Conservation (phyloP, 768 basidiomycete genomes). For the Obba rivulosa region DNA sequence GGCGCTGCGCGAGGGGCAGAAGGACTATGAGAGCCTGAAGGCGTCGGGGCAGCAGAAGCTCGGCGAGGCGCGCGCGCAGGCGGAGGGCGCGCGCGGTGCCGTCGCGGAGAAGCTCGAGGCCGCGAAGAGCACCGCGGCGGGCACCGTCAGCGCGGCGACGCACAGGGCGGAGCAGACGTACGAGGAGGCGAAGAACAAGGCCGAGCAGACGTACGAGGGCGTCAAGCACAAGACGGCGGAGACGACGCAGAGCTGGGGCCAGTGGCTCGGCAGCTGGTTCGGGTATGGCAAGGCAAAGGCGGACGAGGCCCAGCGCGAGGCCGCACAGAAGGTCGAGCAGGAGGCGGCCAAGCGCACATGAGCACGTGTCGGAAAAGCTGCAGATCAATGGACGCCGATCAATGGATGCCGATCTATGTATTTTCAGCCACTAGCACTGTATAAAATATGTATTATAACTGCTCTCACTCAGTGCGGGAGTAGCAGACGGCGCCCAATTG, state of each 20-base stretch:
- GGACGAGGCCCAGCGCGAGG: conserved; percentile 24
- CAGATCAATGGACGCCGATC: too few species aligned
- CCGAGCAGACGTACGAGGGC: conserved; percentile 25
- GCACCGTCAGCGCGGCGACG: conserved; percentile 19
- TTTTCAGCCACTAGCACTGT: too few species aligned
- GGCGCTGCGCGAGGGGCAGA: conserved; percentile 24
- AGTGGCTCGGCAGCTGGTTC: conserved; percentile 32
- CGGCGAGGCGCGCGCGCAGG: conserved; percentile 22
- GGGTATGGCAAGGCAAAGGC: conserved; percentile 33
- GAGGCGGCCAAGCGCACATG: conserved; percentile 24
- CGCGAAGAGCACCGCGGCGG: conserved; percentile 20
- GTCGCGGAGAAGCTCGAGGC: conserved; percentile 19
- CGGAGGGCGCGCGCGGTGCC: conserved; percentile 20
- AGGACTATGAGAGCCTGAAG: conserved; percentile 30
- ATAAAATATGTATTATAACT: too few species aligned
- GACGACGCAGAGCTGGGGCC: conserved; percentile 26
- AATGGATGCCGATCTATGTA: too few species aligned
- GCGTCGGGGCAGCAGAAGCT: conserved; percentile 22
- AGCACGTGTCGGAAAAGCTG: not conserved
- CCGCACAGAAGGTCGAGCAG: conserved; percentile 23
- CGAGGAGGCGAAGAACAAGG: conserved; percentile 26
- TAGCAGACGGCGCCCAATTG: too few species aligned
- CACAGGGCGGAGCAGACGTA: conserved; percentile 18
- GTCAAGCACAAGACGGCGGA: conserved; percentile 23
- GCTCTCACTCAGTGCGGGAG: too few species aligned